These are phyloP conservation scores for Fusarium sororula DNA, from an alignment of 2,329 filamentous ascomycete species.

Conservation along the genomic window DNA sequence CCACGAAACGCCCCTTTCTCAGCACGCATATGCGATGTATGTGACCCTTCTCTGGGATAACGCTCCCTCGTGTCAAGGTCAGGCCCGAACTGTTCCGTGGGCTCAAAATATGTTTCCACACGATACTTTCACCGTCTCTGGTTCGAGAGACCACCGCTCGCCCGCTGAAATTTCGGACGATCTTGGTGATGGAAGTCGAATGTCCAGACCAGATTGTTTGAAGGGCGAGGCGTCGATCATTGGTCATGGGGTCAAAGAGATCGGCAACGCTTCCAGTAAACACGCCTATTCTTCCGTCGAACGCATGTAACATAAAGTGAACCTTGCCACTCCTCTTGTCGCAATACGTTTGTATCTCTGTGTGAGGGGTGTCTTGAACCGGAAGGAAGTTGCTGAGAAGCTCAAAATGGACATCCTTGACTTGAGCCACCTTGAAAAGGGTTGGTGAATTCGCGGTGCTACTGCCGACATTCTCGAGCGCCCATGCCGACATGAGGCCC, in stretches of 20 bases:
- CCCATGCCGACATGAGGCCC: conserved; percentile 92
- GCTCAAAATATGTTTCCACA: conserved; percentile 77
- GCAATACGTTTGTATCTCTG: conserved; percentile 79
- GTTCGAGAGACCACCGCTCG: conserved; percentile 84
- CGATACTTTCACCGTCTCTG: conserved; percentile 77
- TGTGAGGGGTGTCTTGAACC: conserved; percentile 53
- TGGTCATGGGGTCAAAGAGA: conserved; percentile 77
- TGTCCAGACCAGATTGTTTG: conserved; percentile 85
- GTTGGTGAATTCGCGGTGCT: conserved; percentile 71
- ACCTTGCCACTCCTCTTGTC: conserved; percentile 71
- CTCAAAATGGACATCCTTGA: conserved; percentile 66
- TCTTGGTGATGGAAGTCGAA: conserved; percentile 80
- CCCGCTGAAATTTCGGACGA: conserved; percentile 85
- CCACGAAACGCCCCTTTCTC: conserved; percentile 78
- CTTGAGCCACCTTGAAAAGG: conserved; percentile 87
- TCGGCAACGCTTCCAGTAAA: conserved; percentile 81
- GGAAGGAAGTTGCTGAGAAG: conserved; percentile 51
- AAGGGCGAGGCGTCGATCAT: conserved; percentile 67
- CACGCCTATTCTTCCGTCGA: conserved; percentile 85
- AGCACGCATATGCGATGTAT: conserved; percentile 85
- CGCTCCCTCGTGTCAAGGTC: conserved; percentile 71
- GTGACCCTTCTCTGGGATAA: conserved; percentile 72
- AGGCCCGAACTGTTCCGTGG: conserved; percentile 50
- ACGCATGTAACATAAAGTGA: conserved; percentile 81
- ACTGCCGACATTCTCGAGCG: conserved; percentile 83